These are phyloP conservation scores for Pterocarpus santalinus DNA, from an alignment of 306 rosid species.

Conservation along the genomic window DNA sequence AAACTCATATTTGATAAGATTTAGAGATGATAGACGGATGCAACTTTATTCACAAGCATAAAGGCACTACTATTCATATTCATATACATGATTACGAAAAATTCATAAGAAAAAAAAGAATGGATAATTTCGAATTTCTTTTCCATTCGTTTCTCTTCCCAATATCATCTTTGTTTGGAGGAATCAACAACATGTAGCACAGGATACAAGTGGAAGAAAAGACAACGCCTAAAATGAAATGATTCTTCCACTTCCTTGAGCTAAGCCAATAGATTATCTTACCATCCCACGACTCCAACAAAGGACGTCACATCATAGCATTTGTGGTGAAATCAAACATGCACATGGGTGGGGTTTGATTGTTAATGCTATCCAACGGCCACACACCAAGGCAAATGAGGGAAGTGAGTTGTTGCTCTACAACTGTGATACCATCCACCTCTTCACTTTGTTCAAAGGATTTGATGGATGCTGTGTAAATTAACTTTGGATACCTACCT, in stretches of 20 bases:
- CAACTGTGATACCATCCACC: slow-evolving; percentile 39
- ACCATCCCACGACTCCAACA: background rate
- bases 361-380: slow-evolving; percentile 47
- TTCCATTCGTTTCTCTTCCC: background rate
- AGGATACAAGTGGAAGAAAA: background rate
- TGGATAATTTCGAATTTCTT: background rate
- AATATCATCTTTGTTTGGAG: background rate
- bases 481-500: slow-evolving; percentile 40
- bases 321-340: slow-evolving; percentile 20
- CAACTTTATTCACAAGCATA: no score
- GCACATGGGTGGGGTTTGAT: slow-evolving; percentile 74
- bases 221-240: slow-evolving; percentile 6
- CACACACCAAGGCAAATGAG: background rate
- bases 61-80: background rate
- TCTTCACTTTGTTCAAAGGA: slow-evolving; percentile 16
- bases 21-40: no score
- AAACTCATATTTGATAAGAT: no score
- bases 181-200: background rate
- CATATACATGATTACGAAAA: background rate
- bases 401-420: background rate
- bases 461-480: background rate
- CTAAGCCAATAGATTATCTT: background rate
- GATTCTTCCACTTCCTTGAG: background rate
- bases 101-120: background rate
- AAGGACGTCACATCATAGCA: slow-evolving; percentile 52